phyloP scores from a whole-genome alignment of 352 stramenopile genomes.

The Blastocystis hominis region DNA sequence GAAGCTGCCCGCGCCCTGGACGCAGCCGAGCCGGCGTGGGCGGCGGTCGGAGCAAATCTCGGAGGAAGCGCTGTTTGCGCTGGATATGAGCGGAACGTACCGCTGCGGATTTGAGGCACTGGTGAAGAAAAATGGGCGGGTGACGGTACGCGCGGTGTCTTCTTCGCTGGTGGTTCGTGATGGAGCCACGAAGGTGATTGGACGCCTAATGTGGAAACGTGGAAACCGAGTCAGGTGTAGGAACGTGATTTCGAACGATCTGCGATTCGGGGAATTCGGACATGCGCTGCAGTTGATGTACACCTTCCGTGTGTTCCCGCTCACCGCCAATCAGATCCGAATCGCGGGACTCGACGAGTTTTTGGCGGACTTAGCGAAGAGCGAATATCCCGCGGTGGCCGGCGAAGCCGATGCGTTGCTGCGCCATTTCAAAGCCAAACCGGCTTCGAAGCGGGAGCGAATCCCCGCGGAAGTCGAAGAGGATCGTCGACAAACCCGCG shows the following conservation, averaged over 20 bases:
- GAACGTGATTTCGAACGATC: not conserved
- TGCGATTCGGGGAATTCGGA: not conserved
- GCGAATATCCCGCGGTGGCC: not conserved
- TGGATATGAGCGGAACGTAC: constrained; percentile 26
- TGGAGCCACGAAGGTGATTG: not conserved
- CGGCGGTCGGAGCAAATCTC: not conserved
- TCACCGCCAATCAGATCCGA: not conserved
- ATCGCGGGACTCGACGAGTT: not conserved
- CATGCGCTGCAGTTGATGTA: constrained; percentile 29
- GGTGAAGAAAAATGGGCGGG: not conserved
- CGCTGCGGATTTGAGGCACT: not conserved
- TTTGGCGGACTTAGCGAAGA: not conserved
- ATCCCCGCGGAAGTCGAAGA: not conserved
- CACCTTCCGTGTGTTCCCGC: not conserved
- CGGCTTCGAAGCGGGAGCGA: not conserved
- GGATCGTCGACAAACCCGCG: not conserved
- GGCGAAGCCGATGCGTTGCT: not conserved
- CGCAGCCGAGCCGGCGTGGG: not conserved
- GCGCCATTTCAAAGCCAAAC: not conserved
- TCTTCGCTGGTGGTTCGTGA: not conserved
- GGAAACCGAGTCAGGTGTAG: not conserved
- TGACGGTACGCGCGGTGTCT: not conserved
- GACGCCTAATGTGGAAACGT: not conserved
- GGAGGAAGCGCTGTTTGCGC: not conserved
- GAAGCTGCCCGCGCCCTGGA: not conserved